Base-by-base conservation (phyloP, 23 red algal genomes). In the Gracilariopsis chorda region DNA sequence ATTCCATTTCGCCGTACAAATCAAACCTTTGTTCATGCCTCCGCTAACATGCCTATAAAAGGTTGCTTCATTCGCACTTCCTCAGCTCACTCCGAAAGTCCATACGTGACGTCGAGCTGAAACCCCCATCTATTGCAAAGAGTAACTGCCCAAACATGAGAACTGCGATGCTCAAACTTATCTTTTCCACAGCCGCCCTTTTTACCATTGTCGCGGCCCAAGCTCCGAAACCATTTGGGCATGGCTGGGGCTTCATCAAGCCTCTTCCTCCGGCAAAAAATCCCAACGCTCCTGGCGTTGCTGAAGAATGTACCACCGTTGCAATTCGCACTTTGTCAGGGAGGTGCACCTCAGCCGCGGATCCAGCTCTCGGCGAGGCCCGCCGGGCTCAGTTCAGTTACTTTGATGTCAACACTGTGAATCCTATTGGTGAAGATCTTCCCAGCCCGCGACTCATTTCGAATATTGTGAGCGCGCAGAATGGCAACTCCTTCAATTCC, bases 371-470 rank as follows among this genome's bases (percentile, higher is more conserved):
- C 29, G 76, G 76, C 3, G 48, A 80, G 30, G 76, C 76, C 30
- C 76, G 76, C 24, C 52, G 48, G 20, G 37, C 76, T 48, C 76
- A 57, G 32, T 80, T 57, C 24, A 80, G 76, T 19, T 80, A 80
- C 76, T 57, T 80, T 48, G 32, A 73, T 73, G 67, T 73, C 17
- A 45, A 12, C n/a, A n/a, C n/a, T 36, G 28, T 42, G 1, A 7
- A 45, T 1, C 67, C 40, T 21, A 25, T n/a, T 37, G 76, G 52
- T 12, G 76, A 47, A 34, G 21, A 45, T 23, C 48, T 84, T 17
- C 86, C 86, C 3, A 79, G 70, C 25, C 59, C 86, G 20, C 69
- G 86, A 32, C 41, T 32, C 45, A 78, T 90, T 25, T 90, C 86
- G 37, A 90, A 90, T 51, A 79, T 90, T 13, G 41, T 90, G 16